Evolutionary conservation across 768 basidiomycete genomes (phyloP).

Genomic region (Boletus coccyginus): DNA sequence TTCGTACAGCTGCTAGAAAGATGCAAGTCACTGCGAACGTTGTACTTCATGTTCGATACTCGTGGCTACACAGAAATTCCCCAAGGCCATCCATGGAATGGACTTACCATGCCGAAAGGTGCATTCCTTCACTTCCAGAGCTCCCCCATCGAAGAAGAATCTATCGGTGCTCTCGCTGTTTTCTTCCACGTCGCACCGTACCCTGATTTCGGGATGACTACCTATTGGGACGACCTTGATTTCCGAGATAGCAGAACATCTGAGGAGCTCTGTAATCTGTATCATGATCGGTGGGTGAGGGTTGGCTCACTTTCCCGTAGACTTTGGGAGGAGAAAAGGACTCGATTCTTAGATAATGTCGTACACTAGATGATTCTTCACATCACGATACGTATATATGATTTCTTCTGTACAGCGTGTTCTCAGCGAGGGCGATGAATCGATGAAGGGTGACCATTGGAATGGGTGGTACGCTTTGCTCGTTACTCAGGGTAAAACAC

Average conservation of each 20-base stretch:
- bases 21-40: conserved; percentile 10
- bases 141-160: conserved; percentile 1
- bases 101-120: background rate
- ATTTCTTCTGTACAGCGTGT: too few species aligned
- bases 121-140: background rate
- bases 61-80: conserved; percentile 8
- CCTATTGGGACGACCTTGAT: background rate
- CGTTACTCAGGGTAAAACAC: too few species aligned
- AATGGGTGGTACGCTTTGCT: too few species aligned
- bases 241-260: background rate
- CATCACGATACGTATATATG: too few species aligned
- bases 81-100: conserved; percentile 11
- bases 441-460: too few species aligned
- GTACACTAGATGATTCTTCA: too few species aligned
- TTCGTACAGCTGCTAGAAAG: conserved; percentile 12
- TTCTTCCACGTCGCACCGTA: conserved; percentile 12
- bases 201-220: background rate
- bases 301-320: background rate
- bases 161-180: conserved; percentile 5
- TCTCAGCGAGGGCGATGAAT: too few species aligned
- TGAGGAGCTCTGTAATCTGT: background rate
- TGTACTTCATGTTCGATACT: conserved; percentile 4
- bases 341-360: background rate
- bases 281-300: conserved; percentile 5
- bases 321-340: background rate